Evolutionary conservation across 1,139 yeast species (phyloP).

Genomic region (Geotrichum cucujoidarum): DNA sequence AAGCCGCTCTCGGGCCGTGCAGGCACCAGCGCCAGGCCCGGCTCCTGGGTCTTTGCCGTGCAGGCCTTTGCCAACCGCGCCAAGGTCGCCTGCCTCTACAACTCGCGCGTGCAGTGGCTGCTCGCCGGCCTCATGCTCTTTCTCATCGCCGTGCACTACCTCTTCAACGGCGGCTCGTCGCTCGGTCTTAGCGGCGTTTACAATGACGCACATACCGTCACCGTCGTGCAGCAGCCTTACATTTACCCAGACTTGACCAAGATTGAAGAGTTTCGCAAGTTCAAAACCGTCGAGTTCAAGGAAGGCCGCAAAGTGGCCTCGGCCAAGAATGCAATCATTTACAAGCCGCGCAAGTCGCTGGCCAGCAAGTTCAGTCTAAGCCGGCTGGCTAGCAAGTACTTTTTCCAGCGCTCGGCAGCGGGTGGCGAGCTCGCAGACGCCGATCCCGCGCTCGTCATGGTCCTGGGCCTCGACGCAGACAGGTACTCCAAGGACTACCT

Average conservation of each 20-base stretch:
- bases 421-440: constrained; percentile 14
- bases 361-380: constrained; percentile 10
- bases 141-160: not conserved
- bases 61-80: not conserved
- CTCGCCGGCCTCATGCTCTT: constrained; percentile 2
- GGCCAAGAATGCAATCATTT: constrained; percentile 26
- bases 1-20: constrained; percentile 9
- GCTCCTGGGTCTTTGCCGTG: constrained; percentile 2
- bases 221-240: constrained; percentile 24
- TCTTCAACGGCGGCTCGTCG: not conserved
- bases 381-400: not conserved
- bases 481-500: constrained; percentile 27
- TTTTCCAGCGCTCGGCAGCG: constrained; percentile 4
- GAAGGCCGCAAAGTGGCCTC: constrained; percentile 29
- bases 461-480: constrained; percentile 31
- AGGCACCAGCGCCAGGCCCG: not conserved
- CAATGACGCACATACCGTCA: constrained; percentile 27
- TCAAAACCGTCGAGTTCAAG: constrained; percentile 27
- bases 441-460: constrained; percentile 26
- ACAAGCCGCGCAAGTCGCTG: constrained; percentile 18
- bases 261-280: constrained; percentile 30
- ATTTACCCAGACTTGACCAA: constrained; percentile 30
- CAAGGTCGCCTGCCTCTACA: constrained; percentile 10
- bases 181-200: constrained; percentile 18
- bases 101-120: constrained; percentile 15